These are phyloP conservation scores for Phaffomyces antillensis DNA, from an alignment of 805 yeast genomes.

Conservation along the genomic window DNA sequence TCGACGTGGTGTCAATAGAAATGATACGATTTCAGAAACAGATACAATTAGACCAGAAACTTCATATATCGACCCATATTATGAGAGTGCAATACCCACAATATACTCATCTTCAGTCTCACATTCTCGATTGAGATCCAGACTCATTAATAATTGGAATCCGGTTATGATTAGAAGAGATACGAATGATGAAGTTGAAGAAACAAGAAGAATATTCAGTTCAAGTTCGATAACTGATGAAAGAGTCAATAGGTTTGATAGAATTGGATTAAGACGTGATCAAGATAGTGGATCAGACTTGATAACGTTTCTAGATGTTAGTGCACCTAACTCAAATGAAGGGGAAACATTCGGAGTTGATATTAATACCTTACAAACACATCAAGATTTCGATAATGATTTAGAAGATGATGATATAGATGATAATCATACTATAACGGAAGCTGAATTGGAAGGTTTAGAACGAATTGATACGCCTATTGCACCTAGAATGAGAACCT, in stretches of 20 bases:
- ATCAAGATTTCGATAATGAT: too few relatives aligned
- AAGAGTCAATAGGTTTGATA: too few relatives aligned
- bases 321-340: not conserved
- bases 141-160: constrained; percentile 1
- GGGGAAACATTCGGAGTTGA: not conserved
- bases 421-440: not conserved
- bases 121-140: not conserved
- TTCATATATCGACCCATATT: not conserved
- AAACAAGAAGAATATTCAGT: too few relatives aligned
- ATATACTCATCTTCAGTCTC: not conserved
- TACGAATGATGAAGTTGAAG: not conserved
- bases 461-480: not conserved
- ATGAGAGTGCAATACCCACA: constrained; percentile 4
- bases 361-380: not conserved
- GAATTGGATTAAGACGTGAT: too few relatives aligned
- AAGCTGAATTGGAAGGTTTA: not conserved
- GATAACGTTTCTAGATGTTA: not conserved
- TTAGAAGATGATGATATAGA: not conserved
- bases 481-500: not conserved
- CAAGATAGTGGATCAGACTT: not conserved
- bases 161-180: constrained; percentile 9
- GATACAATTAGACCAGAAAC: too few relatives aligned
- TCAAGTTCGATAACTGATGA: too few relatives aligned
- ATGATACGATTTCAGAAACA: too few relatives aligned
- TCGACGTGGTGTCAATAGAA: too few relatives aligned